These are phyloP conservation scores for Malus sylvestris DNA, from an alignment of 306 rosid species.

Conservation along the genomic window DNA sequence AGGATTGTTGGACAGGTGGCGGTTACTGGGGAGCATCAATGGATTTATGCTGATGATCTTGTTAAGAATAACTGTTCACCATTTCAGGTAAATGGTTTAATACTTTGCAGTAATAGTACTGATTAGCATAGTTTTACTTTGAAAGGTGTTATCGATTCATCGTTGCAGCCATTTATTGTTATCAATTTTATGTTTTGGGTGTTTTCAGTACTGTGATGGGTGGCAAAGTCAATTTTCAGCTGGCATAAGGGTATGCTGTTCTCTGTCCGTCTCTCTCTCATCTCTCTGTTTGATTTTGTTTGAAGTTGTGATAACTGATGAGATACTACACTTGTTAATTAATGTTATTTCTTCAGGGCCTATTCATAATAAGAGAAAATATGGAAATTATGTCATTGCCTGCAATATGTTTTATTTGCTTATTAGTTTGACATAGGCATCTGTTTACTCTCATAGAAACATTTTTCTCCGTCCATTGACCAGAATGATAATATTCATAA, in stretches of 20 bases:
- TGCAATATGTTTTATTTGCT: not conserved
- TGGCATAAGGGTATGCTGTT: conserved; percentile 68
- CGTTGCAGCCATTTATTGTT: conserved; percentile 17
- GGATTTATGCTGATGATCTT: conserved; percentile 78
- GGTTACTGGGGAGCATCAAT: conserved; percentile 72
- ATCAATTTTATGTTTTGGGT: conserved; percentile 4
- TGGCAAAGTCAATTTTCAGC: conserved; percentile 88
- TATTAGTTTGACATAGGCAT: not conserved
- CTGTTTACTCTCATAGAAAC: not conserved
- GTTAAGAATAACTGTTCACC: conserved; percentile 42
- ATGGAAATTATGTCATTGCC: not conserved
- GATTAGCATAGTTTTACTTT: not conserved
- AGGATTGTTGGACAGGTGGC: conserved; percentile 96
- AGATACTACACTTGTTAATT: not conserved
- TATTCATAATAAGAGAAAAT: not conserved
- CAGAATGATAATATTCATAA: not conserved
- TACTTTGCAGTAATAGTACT: conserved; percentile 15
- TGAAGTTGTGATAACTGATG: not conserved
- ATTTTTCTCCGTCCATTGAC: not conserved
- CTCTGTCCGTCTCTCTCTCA: not conserved
- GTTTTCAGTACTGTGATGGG: conserved; percentile 60
- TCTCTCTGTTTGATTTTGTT: not conserved
- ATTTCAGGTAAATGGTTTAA: conserved; percentile 49
- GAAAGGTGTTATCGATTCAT: not conserved
- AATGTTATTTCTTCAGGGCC: not conserved